Evolutionary conservation across 257 asterid species (phyloP).

Genomic region (Prunella vulgaris): DNA sequence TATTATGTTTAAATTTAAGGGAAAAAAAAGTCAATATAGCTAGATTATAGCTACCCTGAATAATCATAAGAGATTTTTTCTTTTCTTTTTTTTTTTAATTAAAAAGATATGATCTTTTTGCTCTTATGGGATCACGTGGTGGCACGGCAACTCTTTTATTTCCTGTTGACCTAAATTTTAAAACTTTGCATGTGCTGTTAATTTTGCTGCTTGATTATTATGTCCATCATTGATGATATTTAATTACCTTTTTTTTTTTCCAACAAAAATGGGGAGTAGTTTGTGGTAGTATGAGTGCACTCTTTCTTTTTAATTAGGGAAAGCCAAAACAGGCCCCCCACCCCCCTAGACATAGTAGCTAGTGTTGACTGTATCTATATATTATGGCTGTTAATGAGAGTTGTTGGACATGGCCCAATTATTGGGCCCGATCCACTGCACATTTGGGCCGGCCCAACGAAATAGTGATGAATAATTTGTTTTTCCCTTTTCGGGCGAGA

Average conservation of each 20-base stretch:
- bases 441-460: constrained; percentile 28
- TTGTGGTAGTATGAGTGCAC: constrained; percentile 6
- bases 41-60: neutral
- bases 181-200: constrained; percentile 32
- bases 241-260: constrained; percentile 1
- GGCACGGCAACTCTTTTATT: constrained; percentile 33
- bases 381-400: constrained; percentile 35
- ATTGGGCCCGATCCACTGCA: neutral
- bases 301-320: neutral
- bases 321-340: constrained; percentile 22
- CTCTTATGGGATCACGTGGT: constrained; percentile 39
- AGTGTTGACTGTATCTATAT: constrained; percentile 36
- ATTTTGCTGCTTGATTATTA: constrained; percentile 31
- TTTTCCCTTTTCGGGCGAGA: neutral
- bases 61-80: constrained; percentile 5
- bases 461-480: neutral
- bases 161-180: constrained; percentile 25
- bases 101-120: neutral
- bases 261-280: constrained; percentile 13
- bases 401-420: constrained; percentile 19
- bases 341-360: constrained; percentile 18
- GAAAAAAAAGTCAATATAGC: constrained; percentile 21
- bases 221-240: constrained; percentile 34
- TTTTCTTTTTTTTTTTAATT: neutral
- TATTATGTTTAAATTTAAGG: constrained; percentile 1